Evolutionary conservation across 2,329 filamentous ascomycete genomes (phyloP), one percentile per base, ranked within the genome.

Genomic region (Diaporthe velutina): DNA sequence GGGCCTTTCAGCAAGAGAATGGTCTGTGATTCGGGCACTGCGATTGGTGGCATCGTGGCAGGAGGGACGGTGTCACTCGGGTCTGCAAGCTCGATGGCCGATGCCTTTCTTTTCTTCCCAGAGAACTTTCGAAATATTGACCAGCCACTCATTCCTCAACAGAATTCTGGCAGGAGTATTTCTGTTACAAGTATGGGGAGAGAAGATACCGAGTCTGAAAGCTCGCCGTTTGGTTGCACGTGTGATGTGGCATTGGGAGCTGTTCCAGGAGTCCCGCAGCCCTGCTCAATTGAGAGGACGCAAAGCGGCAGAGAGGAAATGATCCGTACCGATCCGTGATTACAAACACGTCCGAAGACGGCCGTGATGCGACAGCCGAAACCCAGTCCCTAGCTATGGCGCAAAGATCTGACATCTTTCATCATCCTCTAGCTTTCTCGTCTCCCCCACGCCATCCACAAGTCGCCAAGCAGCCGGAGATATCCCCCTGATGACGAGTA

Each of bases 1-100:
- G 80, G 78, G 5, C 75, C 81, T 54, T 80, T 80, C 38, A 83
- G 73, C 10, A 83, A 71, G 30, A 83, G 77, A 15, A 83, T 79
- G 0, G 77, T 77, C 71, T 83, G 82, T 22, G 79, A 80, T 54
- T 79, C 71, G 7, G 80, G 80, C 2, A 78, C 54, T 22, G 58
- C 28, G 35, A 55, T 25, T 58, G 58, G 66, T 42, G 52, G 25
- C 61, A 72, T 76, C 22, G 48, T 58, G 30, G 64, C 42, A 33
- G 66, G 13, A 25, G 22, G n/a, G 50, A 70, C 40, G 33, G 55
- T 45, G 22, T 67, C 45, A 48, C 30, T 64, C 45, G 60, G 38
- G 19, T 40, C 40, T 35, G 54, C 38, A 25, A 48, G 30, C 30
- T 52, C 54, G 38, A n/a, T n/a, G 52, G 19, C 50, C 30, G 58